These are phyloP conservation scores for Saccharomycopsis javanensis DNA, from an alignment of 805 yeast species.

Conservation along the genomic window DNA sequence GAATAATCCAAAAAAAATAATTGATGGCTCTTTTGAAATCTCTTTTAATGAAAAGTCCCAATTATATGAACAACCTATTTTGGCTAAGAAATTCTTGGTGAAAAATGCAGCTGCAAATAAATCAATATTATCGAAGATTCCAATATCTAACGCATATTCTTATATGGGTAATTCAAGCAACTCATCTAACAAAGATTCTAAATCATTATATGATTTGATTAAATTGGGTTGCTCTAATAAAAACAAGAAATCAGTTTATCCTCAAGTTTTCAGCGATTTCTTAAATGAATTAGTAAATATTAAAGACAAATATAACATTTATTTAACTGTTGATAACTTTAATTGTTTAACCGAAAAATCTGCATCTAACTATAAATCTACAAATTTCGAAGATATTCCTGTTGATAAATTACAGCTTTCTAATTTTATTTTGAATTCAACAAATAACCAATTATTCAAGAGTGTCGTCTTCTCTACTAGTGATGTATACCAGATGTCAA, in stretches of 20 bases:
- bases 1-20: slow-evolving; percentile 47
- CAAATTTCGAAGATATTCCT: slow-evolving; percentile 45
- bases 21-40: slow-evolving; percentile 70
- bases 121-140: slow-evolving; percentile 28
- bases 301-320: slow-evolving; percentile 47
- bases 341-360: slow-evolving; percentile 49
- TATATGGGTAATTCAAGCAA: slow-evolving; percentile 22
- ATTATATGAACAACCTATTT: slow-evolving; percentile 72
- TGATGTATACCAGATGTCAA: slow-evolving; percentile 39
- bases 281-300: slow-evolving; percentile 33
- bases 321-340: slow-evolving; percentile 66
- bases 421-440: slow-evolving; percentile 41
- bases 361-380: slow-evolving; percentile 50
- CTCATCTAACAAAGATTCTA: slow-evolving; percentile 21
- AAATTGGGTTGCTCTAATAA: slow-evolving; percentile 9
- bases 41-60: slow-evolving; percentile 39
- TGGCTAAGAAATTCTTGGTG: slow-evolving; percentile 47
- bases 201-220: slow-evolving; percentile 38
- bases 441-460: slow-evolving; percentile 33
- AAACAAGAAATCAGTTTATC: slow-evolving; percentile 4
- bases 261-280: slow-evolving; percentile 7
- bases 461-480: slow-evolving; percentile 48
- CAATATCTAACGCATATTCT: slow-evolving; percentile 28
- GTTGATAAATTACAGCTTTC: slow-evolving; percentile 57
- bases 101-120: slow-evolving; percentile 41